Evolutionary conservation across 1,284 basidiomycete genomes (phyloP).

Genomic region (Cutaneotrichosporon daszewskae): DNA sequence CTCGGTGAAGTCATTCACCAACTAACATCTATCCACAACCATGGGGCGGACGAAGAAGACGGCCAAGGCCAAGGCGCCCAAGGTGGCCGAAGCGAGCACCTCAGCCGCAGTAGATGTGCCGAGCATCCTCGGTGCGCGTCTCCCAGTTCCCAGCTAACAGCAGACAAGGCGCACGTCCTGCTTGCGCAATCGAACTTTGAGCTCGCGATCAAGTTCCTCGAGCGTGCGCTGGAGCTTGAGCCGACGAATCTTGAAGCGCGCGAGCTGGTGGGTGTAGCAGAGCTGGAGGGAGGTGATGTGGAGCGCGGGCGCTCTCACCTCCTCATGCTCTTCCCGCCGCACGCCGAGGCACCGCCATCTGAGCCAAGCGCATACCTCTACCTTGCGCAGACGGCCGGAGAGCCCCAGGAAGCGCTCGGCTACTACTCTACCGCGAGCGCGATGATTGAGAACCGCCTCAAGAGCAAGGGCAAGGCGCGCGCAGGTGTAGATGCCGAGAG

Average conservation of each 20-base stretch:
- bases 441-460: conserved; percentile 61
- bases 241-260: conserved; percentile 63
- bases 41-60: conserved; percentile 20
- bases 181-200: conserved; percentile 79
- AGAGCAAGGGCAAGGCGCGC: conserved; percentile 23
- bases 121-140: too few species aligned
- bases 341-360: conserved; percentile 55
- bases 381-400: conserved; percentile 71
- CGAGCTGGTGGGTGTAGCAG: conserved; percentile 70
- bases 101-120: too few species aligned
- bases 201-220: conserved; percentile 66
- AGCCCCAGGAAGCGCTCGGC: conserved; percentile 68
- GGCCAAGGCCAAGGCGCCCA: not conserved
- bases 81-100: conserved; percentile 3
- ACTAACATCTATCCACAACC: not conserved
- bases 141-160: too few species aligned
- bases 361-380: conserved; percentile 75
- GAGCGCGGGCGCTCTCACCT: conserved; percentile 58
- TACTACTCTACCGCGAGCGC: conserved; percentile 77
- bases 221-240: conserved; percentile 63
- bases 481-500: conserved; percentile 56
- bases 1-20: not conserved
- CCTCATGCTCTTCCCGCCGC: conserved; percentile 56
- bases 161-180: conserved; percentile 59
- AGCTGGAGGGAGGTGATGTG: conserved; percentile 71